These are phyloP conservation scores for Phytophthora idaei DNA, from an alignment of 352 stramenopile genomes.

Conservation along the genomic window DNA sequence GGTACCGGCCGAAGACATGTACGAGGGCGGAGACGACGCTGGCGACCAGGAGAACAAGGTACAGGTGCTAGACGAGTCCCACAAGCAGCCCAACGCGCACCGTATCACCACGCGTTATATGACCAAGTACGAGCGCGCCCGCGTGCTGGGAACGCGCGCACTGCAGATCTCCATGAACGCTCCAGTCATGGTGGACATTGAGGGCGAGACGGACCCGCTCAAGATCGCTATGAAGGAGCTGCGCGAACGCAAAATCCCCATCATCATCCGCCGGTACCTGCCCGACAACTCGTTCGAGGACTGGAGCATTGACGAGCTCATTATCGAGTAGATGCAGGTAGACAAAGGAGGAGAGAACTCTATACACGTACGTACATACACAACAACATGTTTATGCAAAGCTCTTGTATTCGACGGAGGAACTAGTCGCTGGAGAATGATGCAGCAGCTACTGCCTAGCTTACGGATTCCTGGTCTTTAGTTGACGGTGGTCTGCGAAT, in stretches of 20 bases:
- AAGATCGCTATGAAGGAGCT: slow-evolving; percentile 99
- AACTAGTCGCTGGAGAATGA: not conserved
- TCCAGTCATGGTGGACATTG: slow-evolving; percentile 95
- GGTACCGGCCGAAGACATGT: slow-evolving; percentile 74
- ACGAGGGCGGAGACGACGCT: slow-evolving; percentile 65
- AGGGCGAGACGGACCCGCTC: slow-evolving; percentile 98
- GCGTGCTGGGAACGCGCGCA: slow-evolving; percentile 97
- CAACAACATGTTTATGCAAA: slow-evolving; percentile 21
- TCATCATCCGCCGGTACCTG: slow-evolving; percentile 99
- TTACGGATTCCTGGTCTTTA: slow-evolving; percentile 36
- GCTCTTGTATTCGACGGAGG: not conserved
- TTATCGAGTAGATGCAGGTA: slow-evolving; percentile 93
- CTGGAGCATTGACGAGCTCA: slow-evolving; percentile 99
- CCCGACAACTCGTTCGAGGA: slow-evolving; percentile 99
- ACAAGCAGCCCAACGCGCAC: slow-evolving; percentile 86
- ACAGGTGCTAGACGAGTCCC: slow-evolving; percentile 83
- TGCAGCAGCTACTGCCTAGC: not conserved
- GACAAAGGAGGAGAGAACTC: slow-evolving; percentile 2
- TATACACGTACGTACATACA: slow-evolving; percentile 30
- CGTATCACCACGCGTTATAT: slow-evolving; percentile 98
- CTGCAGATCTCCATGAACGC: slow-evolving; percentile 99
- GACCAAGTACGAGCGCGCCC: slow-evolving; percentile 99
- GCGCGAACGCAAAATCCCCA: slow-evolving; percentile 98
- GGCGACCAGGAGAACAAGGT: slow-evolving; percentile 64
- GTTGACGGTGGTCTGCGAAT: slow-evolving; percentile 80